Evolutionary conservation across 257 asterid genomes (phyloP).

Genomic region (Nicotiana tabacum): DNA sequence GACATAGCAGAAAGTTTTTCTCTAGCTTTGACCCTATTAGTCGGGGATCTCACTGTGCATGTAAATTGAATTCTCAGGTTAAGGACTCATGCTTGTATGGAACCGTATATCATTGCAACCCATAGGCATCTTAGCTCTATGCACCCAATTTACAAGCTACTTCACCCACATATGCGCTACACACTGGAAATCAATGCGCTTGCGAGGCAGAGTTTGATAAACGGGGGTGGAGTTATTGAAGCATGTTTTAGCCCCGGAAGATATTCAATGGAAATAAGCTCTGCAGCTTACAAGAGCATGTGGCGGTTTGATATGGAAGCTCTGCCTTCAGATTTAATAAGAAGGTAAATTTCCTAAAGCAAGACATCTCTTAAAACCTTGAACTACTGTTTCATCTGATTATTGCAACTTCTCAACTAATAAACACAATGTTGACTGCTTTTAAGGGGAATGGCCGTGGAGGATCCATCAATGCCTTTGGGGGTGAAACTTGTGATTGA

Average conservation of each 20-base stretch:
- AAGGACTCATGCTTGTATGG: conserved; percentile 90
- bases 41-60: not conserved
- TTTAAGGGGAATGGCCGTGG: conserved; percentile 80
- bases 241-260: conserved; percentile 78
- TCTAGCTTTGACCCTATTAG: conserved; percentile 17
- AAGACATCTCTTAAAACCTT: not conserved
- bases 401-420: not conserved
- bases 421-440: not conserved
- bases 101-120: conserved; percentile 81
- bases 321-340: conserved; percentile 69
- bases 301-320: conserved; percentile 91
- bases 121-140: conserved; percentile 81
- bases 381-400: not conserved
- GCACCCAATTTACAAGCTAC: conserved; percentile 72
- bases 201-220: conserved; percentile 77
- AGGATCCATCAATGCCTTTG: conserved; percentile 72
- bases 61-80: conserved; percentile 47
- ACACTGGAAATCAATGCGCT: conserved; percentile 92
- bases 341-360: conserved; percentile 37
- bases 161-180: conserved; percentile 89
- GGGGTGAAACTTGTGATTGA: conserved; percentile 76
- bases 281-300: conserved; percentile 75
- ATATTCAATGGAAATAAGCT: conserved; percentile 78
- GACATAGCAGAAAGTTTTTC: not conserved
- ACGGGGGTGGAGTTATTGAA: conserved; percentile 88